These are phyloP conservation scores for Neurospora sp. DNA, from an alignment of 495 filamentous ascomycete genomes.

Conservation along the genomic window DNA sequence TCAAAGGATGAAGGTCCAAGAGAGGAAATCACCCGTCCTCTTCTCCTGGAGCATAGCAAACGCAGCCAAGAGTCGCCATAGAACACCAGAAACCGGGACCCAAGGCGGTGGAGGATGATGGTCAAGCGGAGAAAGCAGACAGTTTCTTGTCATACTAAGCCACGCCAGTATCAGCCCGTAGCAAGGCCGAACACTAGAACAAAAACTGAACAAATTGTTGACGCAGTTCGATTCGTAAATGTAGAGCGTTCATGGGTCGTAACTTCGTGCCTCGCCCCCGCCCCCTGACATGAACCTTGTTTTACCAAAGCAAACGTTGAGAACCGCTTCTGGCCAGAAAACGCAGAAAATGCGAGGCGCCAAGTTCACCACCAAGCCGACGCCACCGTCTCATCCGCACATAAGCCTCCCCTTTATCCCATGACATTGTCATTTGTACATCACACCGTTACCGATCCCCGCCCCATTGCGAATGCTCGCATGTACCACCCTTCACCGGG, in stretches of 20 bases:
- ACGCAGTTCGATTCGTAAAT: background rate
- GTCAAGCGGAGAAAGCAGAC: background rate
- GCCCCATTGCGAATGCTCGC: background rate
- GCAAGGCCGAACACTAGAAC: background rate
- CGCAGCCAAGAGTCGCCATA: background rate
- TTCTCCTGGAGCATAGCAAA: background rate
- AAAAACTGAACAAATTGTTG: background rate
- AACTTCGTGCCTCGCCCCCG: background rate
- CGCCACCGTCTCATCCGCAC: background rate
- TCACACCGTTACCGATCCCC: background rate
- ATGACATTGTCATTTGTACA: background rate
- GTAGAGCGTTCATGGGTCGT: background rate
- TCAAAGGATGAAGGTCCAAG: background rate
- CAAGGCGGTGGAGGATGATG: background rate
- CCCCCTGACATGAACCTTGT: background rate
- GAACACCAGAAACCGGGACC: background rate
- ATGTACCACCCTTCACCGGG: background rate
- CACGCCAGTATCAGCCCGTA: background rate
- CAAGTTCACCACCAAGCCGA: background rate
- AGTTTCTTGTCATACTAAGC: background rate
- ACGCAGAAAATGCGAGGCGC: background rate
- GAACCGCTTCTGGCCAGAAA: background rate
- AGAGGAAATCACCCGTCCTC: background rate
- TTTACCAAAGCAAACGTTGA: background rate
- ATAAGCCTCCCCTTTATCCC: background rate